These are phyloP conservation scores for Suhomyces kunorum DNA, from an alignment of 1,139 yeast genomes.

Conservation along the genomic window DNA sequence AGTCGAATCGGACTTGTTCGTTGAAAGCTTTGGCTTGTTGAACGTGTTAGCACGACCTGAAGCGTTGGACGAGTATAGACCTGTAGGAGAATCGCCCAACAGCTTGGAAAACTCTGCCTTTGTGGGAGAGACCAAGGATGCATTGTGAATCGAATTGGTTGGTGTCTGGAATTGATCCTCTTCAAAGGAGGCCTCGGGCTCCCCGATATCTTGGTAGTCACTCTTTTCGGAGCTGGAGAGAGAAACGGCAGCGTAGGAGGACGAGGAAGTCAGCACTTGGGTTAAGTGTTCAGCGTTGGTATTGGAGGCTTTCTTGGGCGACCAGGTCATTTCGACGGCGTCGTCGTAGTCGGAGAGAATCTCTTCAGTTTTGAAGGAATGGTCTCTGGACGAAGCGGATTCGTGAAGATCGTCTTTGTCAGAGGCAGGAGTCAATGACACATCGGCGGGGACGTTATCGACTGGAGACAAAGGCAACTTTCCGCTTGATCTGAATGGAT, in stretches of 20 bases:
- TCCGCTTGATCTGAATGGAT: no score
- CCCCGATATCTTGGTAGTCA: conserved; percentile 20
- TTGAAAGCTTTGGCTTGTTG: conserved; percentile 8
- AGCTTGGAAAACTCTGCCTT: conserved; percentile 14
- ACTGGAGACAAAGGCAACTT: no score
- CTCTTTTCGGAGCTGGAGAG: conserved; percentile 24
- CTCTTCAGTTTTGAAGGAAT: not conserved
- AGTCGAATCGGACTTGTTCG: conserved; percentile 8
- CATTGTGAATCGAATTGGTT: conserved; percentile 24
- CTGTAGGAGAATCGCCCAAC: no score
- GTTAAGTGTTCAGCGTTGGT: conserved; percentile 8
- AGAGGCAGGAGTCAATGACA: no score
- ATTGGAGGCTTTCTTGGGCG: not conserved
- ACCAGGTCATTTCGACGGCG: conserved; percentile 1
- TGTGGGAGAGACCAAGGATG: conserved; percentile 16
- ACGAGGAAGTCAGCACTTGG: conserved; percentile 36
- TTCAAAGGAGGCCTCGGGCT: conserved; percentile 7
- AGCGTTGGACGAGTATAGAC: no score
- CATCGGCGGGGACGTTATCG: no score
- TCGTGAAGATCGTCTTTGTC: not conserved
- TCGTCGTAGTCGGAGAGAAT: conserved; percentile 13
- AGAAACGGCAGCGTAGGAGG: conserved; percentile 48
- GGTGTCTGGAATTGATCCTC: conserved; percentile 24
- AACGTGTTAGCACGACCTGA: no score
- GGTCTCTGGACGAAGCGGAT: not conserved